phyloP scores from a whole-genome alignment of 495 filamentous ascomycete genomes.

The Penicillium samsonianum region DNA sequence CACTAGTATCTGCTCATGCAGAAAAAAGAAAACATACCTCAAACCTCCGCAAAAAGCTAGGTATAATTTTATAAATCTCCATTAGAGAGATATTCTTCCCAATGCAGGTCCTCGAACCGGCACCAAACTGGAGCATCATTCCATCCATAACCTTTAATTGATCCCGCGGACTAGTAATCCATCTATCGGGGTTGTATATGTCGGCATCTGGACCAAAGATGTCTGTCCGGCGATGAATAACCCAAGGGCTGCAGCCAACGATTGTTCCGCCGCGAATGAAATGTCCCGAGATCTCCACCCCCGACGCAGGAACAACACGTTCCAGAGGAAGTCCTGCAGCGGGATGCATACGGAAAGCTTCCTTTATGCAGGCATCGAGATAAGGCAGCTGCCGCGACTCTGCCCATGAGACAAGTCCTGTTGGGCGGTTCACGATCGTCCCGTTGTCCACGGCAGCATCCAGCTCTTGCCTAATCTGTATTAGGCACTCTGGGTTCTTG shows the following conservation, averaged over 20 bases:
- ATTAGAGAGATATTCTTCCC: constrained; percentile 38
- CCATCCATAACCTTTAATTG: constrained; percentile 15
- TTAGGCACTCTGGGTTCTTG: constrained; percentile 50
- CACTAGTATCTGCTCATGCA: background rate
- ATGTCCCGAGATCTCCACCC: background rate
- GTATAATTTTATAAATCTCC: constrained; percentile 35
- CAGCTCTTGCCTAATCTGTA: constrained; percentile 51
- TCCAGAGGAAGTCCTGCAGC: constrained; percentile 58
- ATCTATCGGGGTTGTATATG: constrained; percentile 23
- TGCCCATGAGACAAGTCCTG: constrained; percentile 58
- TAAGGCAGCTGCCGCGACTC: constrained; percentile 62
- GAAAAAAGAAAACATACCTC: constrained; percentile 4
- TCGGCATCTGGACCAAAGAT: constrained; percentile 25
- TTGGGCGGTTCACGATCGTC: constrained; percentile 41
- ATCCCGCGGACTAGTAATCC: constrained; percentile 9
- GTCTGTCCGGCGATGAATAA: constrained; percentile 20
- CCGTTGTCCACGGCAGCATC: constrained; percentile 52
- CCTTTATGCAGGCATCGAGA: constrained; percentile 67
- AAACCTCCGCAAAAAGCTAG: constrained; percentile 30
- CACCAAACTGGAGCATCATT: constrained; percentile 30
- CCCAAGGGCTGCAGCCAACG: constrained; percentile 39
- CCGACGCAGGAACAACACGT: constrained; percentile 25
- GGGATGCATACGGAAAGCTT: constrained; percentile 65
- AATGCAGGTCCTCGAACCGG: constrained; percentile 32
- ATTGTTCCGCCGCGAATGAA: constrained; percentile 8